phyloP scores from a whole-genome alignment of 2,329 filamentous ascomycete species.

The Colletotrichum sojae region DNA sequence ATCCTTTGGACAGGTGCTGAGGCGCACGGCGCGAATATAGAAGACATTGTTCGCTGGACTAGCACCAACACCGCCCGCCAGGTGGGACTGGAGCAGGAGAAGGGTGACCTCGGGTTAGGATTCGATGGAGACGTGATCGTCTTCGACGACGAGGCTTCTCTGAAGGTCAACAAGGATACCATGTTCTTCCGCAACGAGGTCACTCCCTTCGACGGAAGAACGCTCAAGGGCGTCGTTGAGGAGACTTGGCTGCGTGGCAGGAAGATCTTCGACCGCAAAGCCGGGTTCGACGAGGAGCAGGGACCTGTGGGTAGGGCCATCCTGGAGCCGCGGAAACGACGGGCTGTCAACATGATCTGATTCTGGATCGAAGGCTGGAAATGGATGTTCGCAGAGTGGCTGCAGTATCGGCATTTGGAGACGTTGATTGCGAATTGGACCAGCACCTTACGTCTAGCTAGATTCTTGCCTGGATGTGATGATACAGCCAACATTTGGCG shows the following conservation, averaged over 20 bases:
- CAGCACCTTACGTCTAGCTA: too few relatives aligned
- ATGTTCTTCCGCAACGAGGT: constrained; percentile 65
- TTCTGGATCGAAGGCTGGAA: too few relatives aligned
- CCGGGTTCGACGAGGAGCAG: constrained; percentile 63
- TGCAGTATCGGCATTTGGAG: too few relatives aligned
- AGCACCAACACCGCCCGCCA: constrained; percentile 89
- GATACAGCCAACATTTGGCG: too few relatives aligned
- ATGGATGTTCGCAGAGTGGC: too few relatives aligned
- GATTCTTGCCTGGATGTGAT: too few relatives aligned
- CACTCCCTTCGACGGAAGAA: constrained; percentile 80
- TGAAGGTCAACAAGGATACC: constrained; percentile 79
- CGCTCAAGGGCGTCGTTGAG: constrained; percentile 80
- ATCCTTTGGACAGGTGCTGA: constrained; percentile 87
- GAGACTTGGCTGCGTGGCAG: constrained; percentile 89
- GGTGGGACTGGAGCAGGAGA: constrained; percentile 84
- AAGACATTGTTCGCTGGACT: constrained; percentile 89
- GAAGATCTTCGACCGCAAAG: constrained; percentile 74
- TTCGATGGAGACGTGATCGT: constrained; percentile 93
- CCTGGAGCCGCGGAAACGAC: constrained; percentile 56
- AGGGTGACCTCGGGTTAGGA: constrained; percentile 85
- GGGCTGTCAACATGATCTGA: too few relatives aligned
- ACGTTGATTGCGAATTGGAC: too few relatives aligned
- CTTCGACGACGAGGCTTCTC: constrained; percentile 87
- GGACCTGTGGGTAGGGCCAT: constrained; percentile 69
- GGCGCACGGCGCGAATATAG: constrained; percentile 72